Evolutionary conservation across 805 yeast species (phyloP).

Genomic region (Pichia manshurica): DNA sequence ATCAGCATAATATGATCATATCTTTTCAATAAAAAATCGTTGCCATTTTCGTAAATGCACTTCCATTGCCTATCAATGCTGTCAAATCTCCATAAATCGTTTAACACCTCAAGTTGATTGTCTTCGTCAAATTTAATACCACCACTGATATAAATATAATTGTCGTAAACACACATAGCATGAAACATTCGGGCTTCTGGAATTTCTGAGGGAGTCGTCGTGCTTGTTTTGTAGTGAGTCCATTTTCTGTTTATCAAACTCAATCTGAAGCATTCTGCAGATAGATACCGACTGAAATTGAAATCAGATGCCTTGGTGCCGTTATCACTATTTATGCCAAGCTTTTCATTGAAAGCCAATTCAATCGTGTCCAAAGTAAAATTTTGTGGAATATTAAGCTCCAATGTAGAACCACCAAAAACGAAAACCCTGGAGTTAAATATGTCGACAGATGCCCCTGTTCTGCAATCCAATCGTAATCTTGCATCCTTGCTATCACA

Average conservation of each 20-base stretch:
- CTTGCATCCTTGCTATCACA: constrained; percentile 46
- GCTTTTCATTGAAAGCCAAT: constrained; percentile 27
- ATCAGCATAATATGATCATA: constrained; percentile 49
- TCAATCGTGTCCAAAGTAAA: constrained; percentile 37
- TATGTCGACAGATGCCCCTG: constrained; percentile 60
- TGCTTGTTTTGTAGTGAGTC: constrained; percentile 36
- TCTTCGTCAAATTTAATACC: constrained; percentile 46
- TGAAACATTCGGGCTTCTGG: constrained; percentile 55
- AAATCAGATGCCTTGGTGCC: no score
- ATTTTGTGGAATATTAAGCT: constrained; percentile 39
- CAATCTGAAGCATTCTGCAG: constrained; percentile 59
- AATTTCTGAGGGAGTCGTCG: not conserved
- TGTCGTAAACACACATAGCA: constrained; percentile 45
- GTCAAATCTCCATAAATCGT: constrained; percentile 68
- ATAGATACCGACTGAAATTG: constrained; percentile 43
- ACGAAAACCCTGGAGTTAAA: constrained; percentile 56
- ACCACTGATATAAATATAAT: constrained; percentile 55
- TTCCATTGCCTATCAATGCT: constrained; percentile 49
- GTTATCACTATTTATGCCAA: constrained; percentile 9
- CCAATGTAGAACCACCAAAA: constrained; percentile 64
- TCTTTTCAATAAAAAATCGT: constrained; percentile 28
- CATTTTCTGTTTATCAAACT: constrained; percentile 55
- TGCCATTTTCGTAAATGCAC: constrained; percentile 38
- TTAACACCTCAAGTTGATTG: constrained; percentile 38
- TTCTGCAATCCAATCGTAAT: constrained; percentile 50